Percentiles rank a stretch among this genome's conserved stretches.
Conservation (phyloP, 495 filamentous ascomycete genomes). For the Penicillium samsonianum region DNA sequence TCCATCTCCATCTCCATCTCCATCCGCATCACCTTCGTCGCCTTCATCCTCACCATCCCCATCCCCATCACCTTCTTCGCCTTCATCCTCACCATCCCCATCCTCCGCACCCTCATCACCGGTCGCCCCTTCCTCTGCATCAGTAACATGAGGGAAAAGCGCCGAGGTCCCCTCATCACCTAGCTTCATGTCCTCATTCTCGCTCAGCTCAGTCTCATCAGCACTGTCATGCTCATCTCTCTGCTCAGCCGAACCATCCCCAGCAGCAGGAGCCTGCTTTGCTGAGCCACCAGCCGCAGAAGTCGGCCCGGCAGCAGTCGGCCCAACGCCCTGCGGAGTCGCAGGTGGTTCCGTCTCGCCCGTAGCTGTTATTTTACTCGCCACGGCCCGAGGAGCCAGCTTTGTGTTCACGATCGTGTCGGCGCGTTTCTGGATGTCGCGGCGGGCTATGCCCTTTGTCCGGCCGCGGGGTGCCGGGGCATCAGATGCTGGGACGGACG, state of each 20-base stretch:
- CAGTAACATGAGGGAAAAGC: constrained; percentile 41
- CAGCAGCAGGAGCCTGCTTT: constrained; percentile 14
- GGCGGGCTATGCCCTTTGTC: constrained; percentile 60
- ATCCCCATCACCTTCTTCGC: constrained; percentile 21
- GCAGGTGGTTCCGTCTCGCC: constrained; percentile 27
- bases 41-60: too few relatives aligned
- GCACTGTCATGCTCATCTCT: constrained; percentile 66
- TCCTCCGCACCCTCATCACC: constrained; percentile 24
- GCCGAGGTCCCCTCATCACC: constrained; percentile 41
- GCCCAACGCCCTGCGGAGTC: constrained; percentile 10
- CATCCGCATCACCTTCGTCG: constrained; percentile 20
- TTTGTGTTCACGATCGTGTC: constrained; percentile 56
- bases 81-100: constrained; percentile 44
- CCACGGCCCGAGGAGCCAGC: constrained; percentile 38
- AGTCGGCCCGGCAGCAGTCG: constrained; percentile 18
- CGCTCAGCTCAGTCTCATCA: constrained; percentile 79
- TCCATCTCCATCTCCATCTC: constrained; percentile 12
- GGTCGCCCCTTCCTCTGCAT: constrained; percentile 32
- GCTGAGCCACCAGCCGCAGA: constrained; percentile 17
- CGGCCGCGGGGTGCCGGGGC: constrained; percentile 50
- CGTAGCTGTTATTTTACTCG: constrained; percentile 29
- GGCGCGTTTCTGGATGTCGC: constrained; percentile 63
- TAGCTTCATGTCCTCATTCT: constrained; percentile 57
- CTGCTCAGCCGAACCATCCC: constrained; percentile 24
- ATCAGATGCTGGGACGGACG: constrained; percentile 40